Evolutionary conservation across 768 basidiomycete genomes (phyloP), one percentile per base, ranked within the genome.

Genomic region (Trichaptum fuscoviolaceum): DNA sequence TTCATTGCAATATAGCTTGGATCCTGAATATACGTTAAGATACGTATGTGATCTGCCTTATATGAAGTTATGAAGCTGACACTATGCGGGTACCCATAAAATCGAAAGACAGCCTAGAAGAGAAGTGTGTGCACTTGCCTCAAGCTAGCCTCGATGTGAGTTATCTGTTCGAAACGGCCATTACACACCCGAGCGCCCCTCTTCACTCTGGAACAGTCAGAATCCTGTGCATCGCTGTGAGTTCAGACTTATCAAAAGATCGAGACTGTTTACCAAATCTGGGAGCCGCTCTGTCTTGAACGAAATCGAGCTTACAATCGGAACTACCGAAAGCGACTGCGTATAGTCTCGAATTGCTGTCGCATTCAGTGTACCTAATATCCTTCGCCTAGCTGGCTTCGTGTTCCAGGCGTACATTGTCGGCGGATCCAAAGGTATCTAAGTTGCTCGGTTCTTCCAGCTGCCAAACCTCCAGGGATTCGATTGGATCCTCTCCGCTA

Each of bases 201-300:
- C 42, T 52, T 52, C 42, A 12, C 42, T 52, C 15, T 52, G 42
- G 20, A 52, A 52, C 42, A 52, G 42, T 12, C 42, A 52, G 15
- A 52, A 52, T 52, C 42, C 42, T 52, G 42, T 52, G 12, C 20
- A 20, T 12, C 20, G 42, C 42, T n/a, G 10, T 52, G 6, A 20
- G 20, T 3, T 52, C 20, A 4, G 15, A 12, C 42, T 20, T 52
- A 6, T 12, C 42, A 20, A 15, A 6, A 52, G 3, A 15, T 3
- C 15, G 15, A 52, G 6, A 52, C 20, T 6, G 10, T 12, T 12
- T 20, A 52, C 42, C 42, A 52, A 52, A 52, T 52, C 59, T 61
- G 9, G 65, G 65, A 34, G 58, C 59, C n/a, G 27, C 60, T 34
- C 59, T 66, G 34, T 66, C 65, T 34, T 66, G 65, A 24, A 52